These are phyloP conservation scores for Mucor circinelloides DNA, from an alignment of 371 early-diverging fungal genomes.

Conservation along the genomic window DNA sequence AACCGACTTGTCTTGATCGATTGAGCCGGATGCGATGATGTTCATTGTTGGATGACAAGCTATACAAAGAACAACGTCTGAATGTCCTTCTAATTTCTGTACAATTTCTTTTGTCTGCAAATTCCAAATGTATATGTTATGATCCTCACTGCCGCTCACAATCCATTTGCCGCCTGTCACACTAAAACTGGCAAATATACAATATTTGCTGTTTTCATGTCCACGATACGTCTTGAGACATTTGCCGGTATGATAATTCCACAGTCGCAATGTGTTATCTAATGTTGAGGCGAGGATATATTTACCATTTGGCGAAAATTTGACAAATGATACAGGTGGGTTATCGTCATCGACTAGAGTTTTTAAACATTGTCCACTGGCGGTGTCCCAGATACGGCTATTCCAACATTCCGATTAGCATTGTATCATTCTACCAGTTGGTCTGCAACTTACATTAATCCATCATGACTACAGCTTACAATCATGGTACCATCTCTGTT, in stretches of 20 bases:
- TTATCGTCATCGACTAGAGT: constrained; percentile 93
- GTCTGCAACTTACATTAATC: constrained; percentile 75
- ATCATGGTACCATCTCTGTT: constrained; percentile 97
- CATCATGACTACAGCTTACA: constrained; percentile 94
- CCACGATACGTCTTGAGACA: constrained; percentile 94
- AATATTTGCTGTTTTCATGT: constrained; percentile 89
- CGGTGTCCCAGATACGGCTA: constrained; percentile 97
- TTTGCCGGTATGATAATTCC: constrained; percentile 92
- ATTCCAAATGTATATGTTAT: constrained; percentile 94
- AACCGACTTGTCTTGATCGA: constrained; percentile 90
- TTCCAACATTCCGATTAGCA: background rate
- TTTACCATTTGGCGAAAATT: constrained; percentile 98
- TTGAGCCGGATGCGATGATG: constrained; percentile 94
- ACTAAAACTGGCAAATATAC: constrained; percentile 90
- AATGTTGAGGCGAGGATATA: constrained; percentile 94
- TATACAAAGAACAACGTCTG: constrained; percentile 89
- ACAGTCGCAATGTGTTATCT: constrained; percentile 92
- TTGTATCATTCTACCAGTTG: background rate
- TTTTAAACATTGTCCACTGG: constrained; percentile 94
- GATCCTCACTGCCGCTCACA: constrained; percentile 94
- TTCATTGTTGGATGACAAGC: constrained; percentile 94
- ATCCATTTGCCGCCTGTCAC: constrained; percentile 96
- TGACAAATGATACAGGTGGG: constrained; percentile 95
- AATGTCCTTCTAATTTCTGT: constrained; percentile 91
- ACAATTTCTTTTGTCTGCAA: constrained; percentile 93